phyloP scores from a whole-genome alignment of 306 rosid genomes.

The Casuarina glauca region DNA sequence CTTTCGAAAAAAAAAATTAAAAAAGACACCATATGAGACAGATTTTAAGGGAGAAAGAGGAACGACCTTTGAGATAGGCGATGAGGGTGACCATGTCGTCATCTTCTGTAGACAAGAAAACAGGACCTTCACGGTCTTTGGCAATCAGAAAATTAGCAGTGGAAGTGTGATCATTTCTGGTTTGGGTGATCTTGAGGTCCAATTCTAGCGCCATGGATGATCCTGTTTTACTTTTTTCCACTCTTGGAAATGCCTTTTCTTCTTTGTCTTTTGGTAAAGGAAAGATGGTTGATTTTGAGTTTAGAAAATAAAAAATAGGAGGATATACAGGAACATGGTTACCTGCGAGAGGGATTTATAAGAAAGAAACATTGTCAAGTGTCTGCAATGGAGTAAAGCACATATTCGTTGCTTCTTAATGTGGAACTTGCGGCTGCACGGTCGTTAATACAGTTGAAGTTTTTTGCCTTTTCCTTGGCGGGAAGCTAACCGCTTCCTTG shows the following conservation, averaged over 20 bases:
- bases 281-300: not conserved
- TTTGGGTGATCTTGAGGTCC: slow-evolving; percentile 64
- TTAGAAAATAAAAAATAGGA: not conserved
- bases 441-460: not conserved
- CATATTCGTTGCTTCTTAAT: slow-evolving; percentile 58
- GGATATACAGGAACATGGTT: not conserved
- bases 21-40: not conserved
- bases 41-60: not conserved
- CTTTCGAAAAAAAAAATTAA: not conserved
- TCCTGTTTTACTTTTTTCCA: slow-evolving; percentile 13
- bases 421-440: not conserved
- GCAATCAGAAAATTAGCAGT: slow-evolving; percentile 44
- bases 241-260: not conserved
- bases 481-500: slow-evolving; percentile 21
- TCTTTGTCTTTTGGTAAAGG: not conserved
- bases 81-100: slow-evolving; percentile 58
- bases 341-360: not conserved
- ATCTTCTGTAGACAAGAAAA: slow-evolving; percentile 56
- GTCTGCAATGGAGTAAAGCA: slow-evolving; percentile 42
- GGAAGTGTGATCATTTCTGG: slow-evolving; percentile 43
- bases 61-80: slow-evolving; percentile 65
- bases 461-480: slow-evolving; percentile 26
- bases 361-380: not conserved
- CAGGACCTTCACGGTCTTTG: slow-evolving; percentile 45
- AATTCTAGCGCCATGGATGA: slow-evolving; percentile 64